Percentiles rank a stretch among this genome's conserved stretches.
Evolutionary conservation across 768 basidiomycete species (phyloP).

Genomic region (Trametes punicea): DNA sequence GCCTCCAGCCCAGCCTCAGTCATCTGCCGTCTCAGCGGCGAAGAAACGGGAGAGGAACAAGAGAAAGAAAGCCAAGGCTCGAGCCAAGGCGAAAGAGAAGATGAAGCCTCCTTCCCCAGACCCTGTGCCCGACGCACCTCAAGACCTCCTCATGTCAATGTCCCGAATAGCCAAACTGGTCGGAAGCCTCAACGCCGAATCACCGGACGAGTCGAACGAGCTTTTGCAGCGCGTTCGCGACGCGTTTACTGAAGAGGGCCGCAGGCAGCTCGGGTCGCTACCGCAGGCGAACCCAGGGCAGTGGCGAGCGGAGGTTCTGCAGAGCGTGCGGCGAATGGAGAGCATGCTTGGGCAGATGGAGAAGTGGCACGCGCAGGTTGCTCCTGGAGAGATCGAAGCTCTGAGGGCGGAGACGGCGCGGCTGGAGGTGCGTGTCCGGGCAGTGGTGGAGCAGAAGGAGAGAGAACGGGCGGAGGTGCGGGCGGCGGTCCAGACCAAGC

Average conservation of each 20-base stretch:
- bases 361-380: conserved; percentile 14
- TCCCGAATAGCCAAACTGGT: conserved; percentile 15
- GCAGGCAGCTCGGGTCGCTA: not conserved
- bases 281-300: not conserved
- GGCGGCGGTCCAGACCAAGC: not conserved
- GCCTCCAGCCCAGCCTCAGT: not conserved
- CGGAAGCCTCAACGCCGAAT: conserved; percentile 8
- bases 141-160: conserved; percentile 18
- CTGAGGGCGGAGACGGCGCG: conserved; percentile 11
- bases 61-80: conserved; percentile 3
- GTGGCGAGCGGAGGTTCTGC: conserved; percentile 19
- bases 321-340: conserved; percentile 18
- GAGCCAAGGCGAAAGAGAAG: conserved; percentile 12
- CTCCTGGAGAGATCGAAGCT: conserved; percentile 13
- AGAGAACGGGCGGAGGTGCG: not conserved
- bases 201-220: not conserved
- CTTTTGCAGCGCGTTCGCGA: conserved; percentile 10
- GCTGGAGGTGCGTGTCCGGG: conserved; percentile 13
- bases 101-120: not conserved
- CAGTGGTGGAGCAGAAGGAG: conserved; percentile 15
- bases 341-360: conserved; percentile 16
- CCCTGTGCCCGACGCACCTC: not conserved
- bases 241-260: conserved; percentile 5
- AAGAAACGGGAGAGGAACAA: conserved; percentile 12
- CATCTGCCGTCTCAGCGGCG: not conserved